phyloP scores from a whole-genome alignment of 192 early-diverging fungal genomes.

The Dissophora ornata region DNA sequence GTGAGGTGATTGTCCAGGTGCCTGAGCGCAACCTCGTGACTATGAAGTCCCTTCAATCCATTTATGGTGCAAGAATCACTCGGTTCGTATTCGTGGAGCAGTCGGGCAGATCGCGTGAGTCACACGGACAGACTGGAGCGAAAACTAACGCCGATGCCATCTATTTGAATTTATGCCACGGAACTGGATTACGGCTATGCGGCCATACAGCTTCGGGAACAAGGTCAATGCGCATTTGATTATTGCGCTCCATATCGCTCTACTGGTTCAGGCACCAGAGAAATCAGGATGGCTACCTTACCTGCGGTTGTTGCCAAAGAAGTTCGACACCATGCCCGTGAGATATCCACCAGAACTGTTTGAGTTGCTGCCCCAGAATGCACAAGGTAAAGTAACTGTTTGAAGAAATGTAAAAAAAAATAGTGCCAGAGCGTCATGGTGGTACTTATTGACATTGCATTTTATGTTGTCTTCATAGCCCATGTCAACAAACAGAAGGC shows the following conservation, averaged over 20 bases:
- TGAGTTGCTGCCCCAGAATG: constrained; percentile 53
- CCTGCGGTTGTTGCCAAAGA: constrained; percentile 59
- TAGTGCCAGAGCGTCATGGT: too few relatives aligned
- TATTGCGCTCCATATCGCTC: constrained; percentile 59
- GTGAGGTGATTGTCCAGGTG: constrained; percentile 65
- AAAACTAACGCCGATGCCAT: too few relatives aligned
- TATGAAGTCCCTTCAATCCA: constrained; percentile 38
- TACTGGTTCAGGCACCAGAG: constrained; percentile 44
- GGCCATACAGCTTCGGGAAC: constrained; percentile 31
- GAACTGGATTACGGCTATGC: too few relatives aligned
- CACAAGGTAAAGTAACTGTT: constrained; percentile 44
- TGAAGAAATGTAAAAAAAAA: too few relatives aligned
- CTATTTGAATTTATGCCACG: too few relatives aligned
- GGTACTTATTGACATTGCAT: too few relatives aligned
- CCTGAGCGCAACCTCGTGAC: constrained; percentile 63
- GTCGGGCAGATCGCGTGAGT: background rate
- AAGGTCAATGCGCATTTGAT: constrained; percentile 61
- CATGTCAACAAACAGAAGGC: constrained; percentile 58
- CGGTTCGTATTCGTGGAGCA: constrained; percentile 7
- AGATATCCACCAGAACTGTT: constrained; percentile 50
- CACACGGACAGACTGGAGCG: too few relatives aligned
- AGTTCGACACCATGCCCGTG: constrained; percentile 66
- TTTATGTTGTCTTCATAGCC: constrained; percentile 39
- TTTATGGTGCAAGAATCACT: constrained; percentile 54
- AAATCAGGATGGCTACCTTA: constrained; percentile 61